Conservation (phyloP, 2,329 filamentous ascomycete species). For the Fusarium heterosporum region DNA sequence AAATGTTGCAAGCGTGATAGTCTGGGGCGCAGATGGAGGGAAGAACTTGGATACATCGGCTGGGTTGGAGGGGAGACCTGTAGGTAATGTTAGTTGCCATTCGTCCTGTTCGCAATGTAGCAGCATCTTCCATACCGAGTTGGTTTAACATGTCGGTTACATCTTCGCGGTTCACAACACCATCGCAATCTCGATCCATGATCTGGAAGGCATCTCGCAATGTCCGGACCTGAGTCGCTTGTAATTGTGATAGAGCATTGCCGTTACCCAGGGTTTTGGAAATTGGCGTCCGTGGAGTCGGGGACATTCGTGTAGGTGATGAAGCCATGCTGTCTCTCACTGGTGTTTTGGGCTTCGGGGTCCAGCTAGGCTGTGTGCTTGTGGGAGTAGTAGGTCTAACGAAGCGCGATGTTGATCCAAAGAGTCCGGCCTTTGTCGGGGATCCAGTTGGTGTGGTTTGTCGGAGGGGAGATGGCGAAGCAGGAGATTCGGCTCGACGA, state of each 20-base stretch:
- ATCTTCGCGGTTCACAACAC: conserved; percentile 82
- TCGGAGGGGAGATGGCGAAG: conserved; percentile 73
- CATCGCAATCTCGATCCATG: conserved; percentile 89
- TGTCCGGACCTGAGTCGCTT: conserved; percentile 84
- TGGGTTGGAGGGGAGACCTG: conserved; percentile 78
- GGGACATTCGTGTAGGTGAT: conserved; percentile 50
- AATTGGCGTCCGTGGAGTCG: conserved; percentile 48
- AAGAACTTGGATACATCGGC: conserved; percentile 86
- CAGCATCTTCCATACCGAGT: conserved; percentile 66
- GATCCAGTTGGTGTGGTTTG: conserved; percentile 73
- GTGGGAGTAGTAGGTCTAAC: conserved; percentile 58
- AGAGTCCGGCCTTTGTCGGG: conserved; percentile 61
- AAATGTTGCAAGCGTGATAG: conserved; percentile 86
- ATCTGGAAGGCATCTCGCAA: conserved; percentile 95
- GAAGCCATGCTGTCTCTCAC: conserved; percentile 37
- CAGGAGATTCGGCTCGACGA: conserved; percentile 70
- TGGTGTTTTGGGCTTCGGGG: conserved; percentile 51
- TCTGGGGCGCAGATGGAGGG: conserved; percentile 75
- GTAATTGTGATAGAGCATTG: conserved; percentile 76
- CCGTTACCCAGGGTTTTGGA: conserved; percentile 56
- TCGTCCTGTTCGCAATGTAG: not conserved
- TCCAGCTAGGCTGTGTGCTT: conserved; percentile 51
- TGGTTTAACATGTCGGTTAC: conserved; percentile 89
- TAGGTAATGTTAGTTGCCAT: conserved; percentile 13
- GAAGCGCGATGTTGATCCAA: conserved; percentile 49